phyloP scores from a whole-genome alignment of 768 basidiomycete genomes.

The Termitomyces sp. region DNA sequence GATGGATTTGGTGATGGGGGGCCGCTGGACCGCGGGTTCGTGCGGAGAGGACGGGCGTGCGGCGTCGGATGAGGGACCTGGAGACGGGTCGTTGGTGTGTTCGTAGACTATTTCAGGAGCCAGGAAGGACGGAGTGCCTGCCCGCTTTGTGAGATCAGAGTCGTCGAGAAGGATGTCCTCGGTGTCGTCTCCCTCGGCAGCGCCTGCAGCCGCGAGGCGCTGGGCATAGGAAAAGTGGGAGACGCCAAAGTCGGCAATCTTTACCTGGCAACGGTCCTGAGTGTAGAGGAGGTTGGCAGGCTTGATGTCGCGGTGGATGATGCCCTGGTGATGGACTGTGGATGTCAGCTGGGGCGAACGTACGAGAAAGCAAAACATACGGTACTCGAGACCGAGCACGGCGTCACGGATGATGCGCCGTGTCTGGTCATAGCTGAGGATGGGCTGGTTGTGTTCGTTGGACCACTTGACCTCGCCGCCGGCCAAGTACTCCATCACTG shows the following conservation, averaged over 20 bases:
- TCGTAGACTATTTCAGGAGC: conserved; percentile 93
- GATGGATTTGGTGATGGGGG: conserved; percentile 83
- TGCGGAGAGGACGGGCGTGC: conserved; percentile 21
- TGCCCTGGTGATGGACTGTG: conserved; percentile 92
- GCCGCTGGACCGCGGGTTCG: conserved; percentile 24
- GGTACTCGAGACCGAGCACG: conserved; percentile 89
- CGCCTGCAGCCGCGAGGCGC: conserved; percentile 59
- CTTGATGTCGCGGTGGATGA: conserved; percentile 99
- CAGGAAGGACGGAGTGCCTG: conserved; percentile 93
- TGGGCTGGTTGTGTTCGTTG: conserved; percentile 53
- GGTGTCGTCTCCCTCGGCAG: conserved; percentile 35
- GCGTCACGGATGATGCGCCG: conserved; percentile 89
- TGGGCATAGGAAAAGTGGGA: conserved; percentile 94
- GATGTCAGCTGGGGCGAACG: not conserved
- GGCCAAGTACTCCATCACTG: conserved; percentile 94
- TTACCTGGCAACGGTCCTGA: conserved; percentile 79
- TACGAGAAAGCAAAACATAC: conserved; percentile 41
- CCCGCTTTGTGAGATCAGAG: conserved; percentile 81
- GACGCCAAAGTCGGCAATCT: conserved; percentile 98
- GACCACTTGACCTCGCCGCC: conserved; percentile 96
- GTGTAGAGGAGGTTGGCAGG: conserved; percentile 95
- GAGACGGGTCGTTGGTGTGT: conserved; percentile 29
- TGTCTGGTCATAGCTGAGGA: conserved; percentile 79
- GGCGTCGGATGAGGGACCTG: conserved; percentile 1
- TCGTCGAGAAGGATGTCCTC: conserved; percentile 75